Percentiles rank a stretch among this genome's conserved stretches.
phyloP scores from a whole-genome alignment of 495 filamentous ascomycete species.

The Friedmanniomyces simplex region DNA sequence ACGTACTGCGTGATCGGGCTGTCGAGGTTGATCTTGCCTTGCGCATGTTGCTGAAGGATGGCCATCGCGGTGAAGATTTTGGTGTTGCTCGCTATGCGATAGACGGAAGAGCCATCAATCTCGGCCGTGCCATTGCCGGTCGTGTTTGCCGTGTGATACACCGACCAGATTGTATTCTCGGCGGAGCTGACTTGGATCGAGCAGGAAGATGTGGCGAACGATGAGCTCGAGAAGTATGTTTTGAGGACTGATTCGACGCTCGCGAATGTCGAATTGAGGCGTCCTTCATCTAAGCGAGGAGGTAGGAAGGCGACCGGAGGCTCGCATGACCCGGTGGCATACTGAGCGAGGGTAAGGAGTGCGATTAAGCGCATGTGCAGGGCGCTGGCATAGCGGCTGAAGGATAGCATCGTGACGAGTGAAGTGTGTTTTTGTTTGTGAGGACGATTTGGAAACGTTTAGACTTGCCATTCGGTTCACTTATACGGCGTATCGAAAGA shows the following conservation, averaged over 20 bases:
- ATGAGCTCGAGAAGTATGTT: not conserved
- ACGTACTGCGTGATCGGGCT: slow-evolving; percentile 22
- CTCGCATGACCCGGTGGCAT: not conserved
- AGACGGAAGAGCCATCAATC: slow-evolving; percentile 23
- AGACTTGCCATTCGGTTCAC: too few relatives aligned
- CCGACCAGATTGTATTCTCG: not conserved
- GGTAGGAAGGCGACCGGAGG: not conserved
- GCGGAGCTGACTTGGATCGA: not conserved
- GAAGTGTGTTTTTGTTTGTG: too few relatives aligned
- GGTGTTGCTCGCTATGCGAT: slow-evolving; percentile 26
- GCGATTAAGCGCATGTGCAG: too few relatives aligned
- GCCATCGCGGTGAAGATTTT: slow-evolving; percentile 27
- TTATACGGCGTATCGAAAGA: too few relatives aligned
- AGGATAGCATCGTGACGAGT: too few relatives aligned
- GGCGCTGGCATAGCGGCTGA: too few relatives aligned
- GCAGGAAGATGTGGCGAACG: not conserved
- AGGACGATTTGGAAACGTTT: too few relatives aligned
- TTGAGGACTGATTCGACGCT: not conserved
- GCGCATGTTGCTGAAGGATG: slow-evolving; percentile 14
- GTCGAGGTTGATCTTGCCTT: slow-evolving; percentile 25
- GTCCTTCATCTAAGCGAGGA: not conserved
- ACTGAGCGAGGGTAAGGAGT: not conserved
- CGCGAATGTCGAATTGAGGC: not conserved
- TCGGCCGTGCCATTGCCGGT: not conserved
- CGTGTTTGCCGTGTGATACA: not conserved